Evolutionary conservation across 169 alveolate species (phyloP).

Genomic region (Cryptosporidium tyzzeri): DNA sequence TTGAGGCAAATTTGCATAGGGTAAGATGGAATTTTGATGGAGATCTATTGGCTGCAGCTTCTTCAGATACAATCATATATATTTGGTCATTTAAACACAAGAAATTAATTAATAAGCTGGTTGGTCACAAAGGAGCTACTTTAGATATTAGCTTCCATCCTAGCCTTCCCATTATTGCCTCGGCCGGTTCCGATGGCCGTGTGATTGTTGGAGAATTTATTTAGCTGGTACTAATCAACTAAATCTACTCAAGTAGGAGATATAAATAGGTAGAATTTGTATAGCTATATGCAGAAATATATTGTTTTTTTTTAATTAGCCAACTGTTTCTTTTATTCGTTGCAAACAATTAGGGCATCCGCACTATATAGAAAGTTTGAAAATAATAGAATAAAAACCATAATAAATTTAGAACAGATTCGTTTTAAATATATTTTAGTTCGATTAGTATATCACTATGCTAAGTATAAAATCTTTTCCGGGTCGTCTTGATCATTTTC

Average conservation of each 20-base stretch:
- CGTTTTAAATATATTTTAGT: too few species aligned
- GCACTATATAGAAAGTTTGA: too few species aligned
- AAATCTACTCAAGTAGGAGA: not conserved
- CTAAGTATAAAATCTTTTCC: not conserved
- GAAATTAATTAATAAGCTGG: constrained; percentile 44
- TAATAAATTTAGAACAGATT: too few species aligned
- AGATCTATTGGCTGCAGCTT: constrained; percentile 67
- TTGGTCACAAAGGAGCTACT: constrained; percentile 68
- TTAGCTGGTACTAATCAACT: not conserved
- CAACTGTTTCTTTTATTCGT: not conserved
- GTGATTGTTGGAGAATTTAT: constrained; percentile 57
- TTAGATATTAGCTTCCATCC: constrained; percentile 67
- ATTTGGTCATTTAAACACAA: constrained; percentile 64
- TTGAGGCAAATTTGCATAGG: constrained; percentile 57
- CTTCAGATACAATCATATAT: constrained; percentile 49
- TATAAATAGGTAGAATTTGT: not conserved
- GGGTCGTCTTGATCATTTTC: constrained; percentile 51
- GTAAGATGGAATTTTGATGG: constrained; percentile 67
- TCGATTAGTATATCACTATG: not conserved
- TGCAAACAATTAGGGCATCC: not conserved
- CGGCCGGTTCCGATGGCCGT: constrained; percentile 64
- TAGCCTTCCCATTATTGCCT: constrained; percentile 61
- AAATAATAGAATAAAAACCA: not conserved
- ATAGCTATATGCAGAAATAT: not conserved
- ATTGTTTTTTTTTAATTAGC: not conserved